Evolutionary conservation across 2,329 filamentous ascomycete species (phyloP).

Genomic region (Nannizzia gypsea): DNA sequence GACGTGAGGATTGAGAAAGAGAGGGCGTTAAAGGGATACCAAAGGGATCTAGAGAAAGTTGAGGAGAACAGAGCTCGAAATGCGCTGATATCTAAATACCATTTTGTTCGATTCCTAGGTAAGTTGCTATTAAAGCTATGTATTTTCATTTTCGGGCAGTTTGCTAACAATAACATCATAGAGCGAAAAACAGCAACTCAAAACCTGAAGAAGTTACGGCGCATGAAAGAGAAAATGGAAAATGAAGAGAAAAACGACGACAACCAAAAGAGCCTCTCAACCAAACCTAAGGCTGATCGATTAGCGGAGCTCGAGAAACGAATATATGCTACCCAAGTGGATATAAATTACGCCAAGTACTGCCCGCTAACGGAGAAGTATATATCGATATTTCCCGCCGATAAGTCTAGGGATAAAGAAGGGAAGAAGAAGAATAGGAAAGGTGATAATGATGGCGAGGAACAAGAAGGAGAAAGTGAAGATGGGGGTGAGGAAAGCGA

Average conservation of each 20-base stretch:
- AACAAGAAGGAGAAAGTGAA: neutral
- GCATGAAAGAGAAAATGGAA: slow-evolving; percentile 29
- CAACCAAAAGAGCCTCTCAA: neutral
- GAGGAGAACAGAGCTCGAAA: slow-evolving; percentile 39
- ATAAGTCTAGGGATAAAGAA: slow-evolving; percentile 13
- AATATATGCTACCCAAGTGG: slow-evolving; percentile 42
- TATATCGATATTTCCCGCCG: slow-evolving; percentile 42
- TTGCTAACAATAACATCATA: slow-evolving; percentile 12
- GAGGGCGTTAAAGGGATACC: slow-evolving; percentile 45
- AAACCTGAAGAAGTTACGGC: slow-evolving; percentile 25
- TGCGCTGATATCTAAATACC: slow-evolving; percentile 50
- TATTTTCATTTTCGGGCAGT: no score
- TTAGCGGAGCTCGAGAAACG: slow-evolving; percentile 21
- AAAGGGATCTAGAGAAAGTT: slow-evolving; percentile 44
- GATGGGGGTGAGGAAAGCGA: slow-evolving; percentile 2
- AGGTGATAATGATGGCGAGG: neutral
- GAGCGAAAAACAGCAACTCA: slow-evolving; percentile 35
- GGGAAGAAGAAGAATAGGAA: slow-evolving; percentile 3
- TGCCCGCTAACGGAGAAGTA: slow-evolving; percentile 51
- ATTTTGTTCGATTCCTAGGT: slow-evolving; percentile 56
- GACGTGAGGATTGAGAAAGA: slow-evolving; percentile 48
- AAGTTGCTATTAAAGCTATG: slow-evolving; percentile 7
- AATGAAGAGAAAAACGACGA: slow-evolving; percentile 12
- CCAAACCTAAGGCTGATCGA: slow-evolving; percentile 10
- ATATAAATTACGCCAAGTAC: slow-evolving; percentile 52